A percentile compares a stretch with the other conserved stretches of the same genome.
phyloP scores from a whole-genome alignment of 2,329 filamentous ascomycete species.

The Fusarium sulawesiense region DNA sequence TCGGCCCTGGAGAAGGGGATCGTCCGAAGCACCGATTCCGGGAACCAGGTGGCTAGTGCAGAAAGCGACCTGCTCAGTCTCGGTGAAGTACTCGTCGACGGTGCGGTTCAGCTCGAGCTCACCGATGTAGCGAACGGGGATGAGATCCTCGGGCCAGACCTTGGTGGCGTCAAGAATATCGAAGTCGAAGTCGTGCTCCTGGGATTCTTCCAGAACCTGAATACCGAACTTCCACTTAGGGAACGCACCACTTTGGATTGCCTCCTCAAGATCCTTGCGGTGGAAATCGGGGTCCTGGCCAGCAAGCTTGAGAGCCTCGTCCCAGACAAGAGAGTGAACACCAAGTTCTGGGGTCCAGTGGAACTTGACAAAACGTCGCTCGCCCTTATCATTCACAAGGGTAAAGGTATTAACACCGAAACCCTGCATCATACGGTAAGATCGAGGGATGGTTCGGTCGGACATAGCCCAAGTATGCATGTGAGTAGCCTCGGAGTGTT shows the following conservation, averaged over 20 bases:
- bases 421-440: constrained; percentile 86
- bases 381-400: constrained; percentile 73
- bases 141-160: constrained; percentile 82
- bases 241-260: constrained; percentile 76
- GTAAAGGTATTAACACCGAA: constrained; percentile 86
- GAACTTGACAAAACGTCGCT: constrained; percentile 81
- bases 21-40: constrained; percentile 81
- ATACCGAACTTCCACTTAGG: constrained; percentile 87
- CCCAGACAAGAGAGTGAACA: constrained; percentile 81
- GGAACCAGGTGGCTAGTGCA: constrained; percentile 83
- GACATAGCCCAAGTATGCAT: constrained; percentile 86
- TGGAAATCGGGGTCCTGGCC: constrained; percentile 86
- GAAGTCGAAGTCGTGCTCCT: constrained; percentile 83
- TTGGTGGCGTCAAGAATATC: constrained; percentile 89
- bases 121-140: constrained; percentile 82
- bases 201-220: constrained; percentile 78
- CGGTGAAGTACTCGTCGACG: constrained; percentile 82
- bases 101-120: constrained; percentile 84
- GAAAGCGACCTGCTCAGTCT: constrained; percentile 87
- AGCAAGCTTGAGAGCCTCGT: constrained; percentile 79
- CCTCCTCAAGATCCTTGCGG: constrained; percentile 79
- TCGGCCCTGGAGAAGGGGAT: constrained; percentile 78
- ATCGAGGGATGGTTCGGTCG: constrained; percentile 78
- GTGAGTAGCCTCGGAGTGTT: constrained; percentile 76
- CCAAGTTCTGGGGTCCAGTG: constrained; percentile 80